phyloP scores from a whole-genome alignment of 75 land plant genomes.

The Cryptomeria japonica region DNA sequence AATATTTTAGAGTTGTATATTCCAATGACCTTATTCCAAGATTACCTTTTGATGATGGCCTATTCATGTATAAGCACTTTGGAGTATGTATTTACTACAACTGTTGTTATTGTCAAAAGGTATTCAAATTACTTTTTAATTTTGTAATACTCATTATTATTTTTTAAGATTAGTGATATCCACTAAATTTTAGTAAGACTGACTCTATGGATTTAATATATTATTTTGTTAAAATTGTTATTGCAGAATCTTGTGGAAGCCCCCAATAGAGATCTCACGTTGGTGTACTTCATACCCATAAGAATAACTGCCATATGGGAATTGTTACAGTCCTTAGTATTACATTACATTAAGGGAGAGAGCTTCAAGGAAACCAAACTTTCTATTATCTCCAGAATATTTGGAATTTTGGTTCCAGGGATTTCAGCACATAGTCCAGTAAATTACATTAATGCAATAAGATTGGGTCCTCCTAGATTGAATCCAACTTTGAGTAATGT shows the following conservation, averaged over 20 bases:
- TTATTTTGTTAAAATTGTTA: neutral
- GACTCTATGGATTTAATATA: neutral
- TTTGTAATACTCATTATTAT: neutral
- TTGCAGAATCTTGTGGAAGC: slow-evolving; percentile 46
- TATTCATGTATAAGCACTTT: slow-evolving; percentile 55
- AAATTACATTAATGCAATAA: slow-evolving; percentile 49
- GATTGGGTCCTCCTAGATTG: slow-evolving; percentile 17
- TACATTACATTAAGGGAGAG: slow-evolving; percentile 20
- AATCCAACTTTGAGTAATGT: neutral
- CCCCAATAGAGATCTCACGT: slow-evolving; percentile 53
- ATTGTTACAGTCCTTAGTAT: slow-evolving; percentile 27
- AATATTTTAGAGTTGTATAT: slow-evolving; percentile 52
- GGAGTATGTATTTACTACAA: slow-evolving; percentile 49
- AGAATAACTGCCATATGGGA: slow-evolving; percentile 53
- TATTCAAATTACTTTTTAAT: neutral
- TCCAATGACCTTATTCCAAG: slow-evolving; percentile 57
- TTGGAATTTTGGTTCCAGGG: slow-evolving; percentile 42
- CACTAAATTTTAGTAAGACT: neutral
- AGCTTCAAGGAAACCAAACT: slow-evolving; percentile 25
- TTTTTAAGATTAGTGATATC: neutral
- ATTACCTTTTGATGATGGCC: slow-evolving; percentile 48
- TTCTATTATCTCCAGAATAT: slow-evolving; percentile 14
- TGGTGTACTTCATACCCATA: slow-evolving; percentile 14
- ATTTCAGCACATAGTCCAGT: slow-evolving; percentile 46
- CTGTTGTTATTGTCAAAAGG: slow-evolving; percentile 24